Evolutionary conservation across 164 flowering plant genomes (phyloP), one percentile per base, ranked within the genome.

Genomic region (Malania oleifera): DNA sequence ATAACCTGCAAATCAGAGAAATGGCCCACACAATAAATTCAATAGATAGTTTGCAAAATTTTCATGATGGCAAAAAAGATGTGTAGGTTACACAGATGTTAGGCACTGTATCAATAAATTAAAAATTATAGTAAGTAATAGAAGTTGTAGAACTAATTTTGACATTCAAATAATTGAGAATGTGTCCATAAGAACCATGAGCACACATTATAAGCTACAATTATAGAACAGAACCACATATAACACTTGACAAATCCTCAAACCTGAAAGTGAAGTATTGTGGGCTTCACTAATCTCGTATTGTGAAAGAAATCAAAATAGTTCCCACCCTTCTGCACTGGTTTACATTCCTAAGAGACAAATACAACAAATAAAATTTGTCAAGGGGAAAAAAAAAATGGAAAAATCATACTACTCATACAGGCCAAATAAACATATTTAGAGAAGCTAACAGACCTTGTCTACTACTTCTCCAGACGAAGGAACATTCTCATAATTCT

Each of bases 221-320:
- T n/a, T 3, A 9, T 2, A 46, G 1, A 46, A 45, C n/a, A 59
- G 29, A 45, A 31, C 12, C 22, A 9, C 35, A 50, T 29, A 38
- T 43, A 15, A 60, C 15, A 46, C 12, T 20, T 17, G 7, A 15
- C 29, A 57, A 50, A 54, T 38, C 13, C 37, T 59, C 62, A 39
- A 38, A 86, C 92, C 89, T 86, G 92, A 59, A 83, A 86, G 71
- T 86, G 92, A 64, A 74, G 81, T 24, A 86, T 80, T 37, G 92
- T 83, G 23, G 92, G 82, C 72, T 80, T 83, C 65, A 83, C 92
- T 53, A 70, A 29, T 74, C 89, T 80, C 22, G 87, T 65, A 54
- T 86, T 86, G 47, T 76, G 64, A 35, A 70, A 78, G 45, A 83
- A 86, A 3, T 81, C 81, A 59, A 57, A 83, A 68, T 77, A 82